Base-by-base conservation (phyloP, 805 yeast species). In the Suhomyces sp. region DNA sequence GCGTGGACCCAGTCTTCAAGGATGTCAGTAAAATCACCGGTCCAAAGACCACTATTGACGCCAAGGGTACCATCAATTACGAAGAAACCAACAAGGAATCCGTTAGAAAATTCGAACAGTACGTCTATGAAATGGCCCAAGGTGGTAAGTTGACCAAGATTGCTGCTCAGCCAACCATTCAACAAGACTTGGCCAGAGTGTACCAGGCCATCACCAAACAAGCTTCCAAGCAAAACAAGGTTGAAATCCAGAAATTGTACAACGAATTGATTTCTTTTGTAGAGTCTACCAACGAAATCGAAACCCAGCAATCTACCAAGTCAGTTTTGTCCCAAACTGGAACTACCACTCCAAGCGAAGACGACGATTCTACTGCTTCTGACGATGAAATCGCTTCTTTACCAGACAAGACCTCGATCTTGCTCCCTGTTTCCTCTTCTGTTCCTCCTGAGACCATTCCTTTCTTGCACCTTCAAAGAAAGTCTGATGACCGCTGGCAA, bases 21-120 rank as follows among this genome's bases (percentile, higher is more conserved):
- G 98, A 94, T 70, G 96, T 94, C 56, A 81, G 90, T 55, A 86
- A 86, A 67, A 97, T 97, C 70, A 89, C 96, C 51, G 97, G 96
- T 61, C 99, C 99, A 63, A 85, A 88, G 72, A 93, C 98, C 44
- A 78, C 83, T 44, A 87, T 94, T 61, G 96, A 89, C 65, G 81
- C 84, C 59, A 90, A 87, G 77, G 99, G 99, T 73, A 88, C 85
- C 68, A 83, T 94, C 66, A 80, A 78, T 54, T 94, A 90, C 74
- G 79, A 84, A 55, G 99, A 94, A 77, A 87, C 81, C 57, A 85
- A 90, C 68, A 88, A 96, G 74, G 89, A 92, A 48, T 83, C 93
- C 56, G 96, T 92, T 58, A 86, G 97, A 74, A 94, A 94, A 71
- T 82, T 94, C 58, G 97, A 94, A 76, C 93, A 92, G 70, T 94